Conservation (phyloP, 2,329 filamentous ascomycete genomes). For the Ceratocystis alfenasii region DNA sequence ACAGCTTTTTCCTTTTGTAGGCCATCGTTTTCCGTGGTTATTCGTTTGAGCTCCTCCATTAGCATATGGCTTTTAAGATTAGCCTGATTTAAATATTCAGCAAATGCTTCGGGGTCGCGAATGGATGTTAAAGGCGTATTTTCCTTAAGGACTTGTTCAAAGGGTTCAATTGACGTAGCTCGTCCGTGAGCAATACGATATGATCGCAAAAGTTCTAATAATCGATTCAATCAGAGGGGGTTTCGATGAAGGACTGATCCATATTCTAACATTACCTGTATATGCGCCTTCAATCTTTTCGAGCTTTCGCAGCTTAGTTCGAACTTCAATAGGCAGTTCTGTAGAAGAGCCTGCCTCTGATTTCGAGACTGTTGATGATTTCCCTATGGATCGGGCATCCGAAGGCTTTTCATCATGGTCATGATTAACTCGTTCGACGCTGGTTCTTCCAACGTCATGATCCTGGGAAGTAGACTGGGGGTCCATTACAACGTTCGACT, state of each 20-base stretch:
- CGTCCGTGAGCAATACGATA: slow-evolving; percentile 85
- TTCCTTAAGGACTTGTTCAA: slow-evolving; percentile 81
- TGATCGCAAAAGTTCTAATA: slow-evolving; percentile 68
- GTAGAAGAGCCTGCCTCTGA: slow-evolving; percentile 24
- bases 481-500: neutral
- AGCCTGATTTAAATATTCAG: slow-evolving; percentile 82
- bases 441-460: neutral
- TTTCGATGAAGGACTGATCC: neutral
- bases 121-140: slow-evolving; percentile 88
- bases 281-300: slow-evolving; percentile 84
- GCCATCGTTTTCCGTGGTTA: slow-evolving; percentile 69
- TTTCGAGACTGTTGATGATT: neutral
- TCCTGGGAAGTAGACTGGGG: neutral
- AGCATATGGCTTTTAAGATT: slow-evolving; percentile 84
- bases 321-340: slow-evolving; percentile 63
- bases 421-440: neutral
- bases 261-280: slow-evolving; percentile 46
- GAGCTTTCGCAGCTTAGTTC: slow-evolving; percentile 66
- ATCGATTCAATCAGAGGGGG: neutral
- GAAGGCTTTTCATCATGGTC: neutral
- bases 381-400: neutral
- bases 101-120: slow-evolving; percentile 66
- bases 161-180: slow-evolving; percentile 78
- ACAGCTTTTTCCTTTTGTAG: slow-evolving; percentile 61
- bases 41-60: slow-evolving; percentile 80